A percentile compares a stretch with the other conserved stretches of the same genome.
Conservation (phyloP, 2,329 filamentous ascomycete species). For the Aureobasidium mangrovei region DNA sequence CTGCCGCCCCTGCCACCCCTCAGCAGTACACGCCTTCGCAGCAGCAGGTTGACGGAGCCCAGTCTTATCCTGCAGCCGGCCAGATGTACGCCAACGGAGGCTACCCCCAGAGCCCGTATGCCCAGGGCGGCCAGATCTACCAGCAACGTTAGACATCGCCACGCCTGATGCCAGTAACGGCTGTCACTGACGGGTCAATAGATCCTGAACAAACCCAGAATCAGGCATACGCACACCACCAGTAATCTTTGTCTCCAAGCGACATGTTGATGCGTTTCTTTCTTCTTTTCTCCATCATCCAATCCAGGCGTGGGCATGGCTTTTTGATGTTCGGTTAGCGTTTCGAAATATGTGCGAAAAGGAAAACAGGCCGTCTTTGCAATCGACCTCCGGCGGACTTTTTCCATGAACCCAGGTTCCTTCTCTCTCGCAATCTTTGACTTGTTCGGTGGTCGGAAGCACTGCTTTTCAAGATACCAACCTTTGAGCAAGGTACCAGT, state of each 20-base stretch:
- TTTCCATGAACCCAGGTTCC: background rate
- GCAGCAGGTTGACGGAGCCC: constrained; percentile 41
- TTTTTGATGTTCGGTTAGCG: background rate
- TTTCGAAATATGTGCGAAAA: background rate
- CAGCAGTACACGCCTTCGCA: constrained; percentile 39
- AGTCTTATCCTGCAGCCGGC: constrained; percentile 36
- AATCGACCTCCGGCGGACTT: background rate
- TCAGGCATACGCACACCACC: constrained; percentile 17
- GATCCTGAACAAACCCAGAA: constrained; percentile 17
- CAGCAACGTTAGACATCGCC: constrained; percentile 27
- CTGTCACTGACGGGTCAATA: constrained; percentile 5
- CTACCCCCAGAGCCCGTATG: constrained; percentile 45
- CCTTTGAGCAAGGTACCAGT: background rate
- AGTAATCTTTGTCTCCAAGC: constrained; percentile 12
- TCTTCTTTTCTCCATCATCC: background rate
- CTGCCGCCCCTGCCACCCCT: constrained; percentile 35
- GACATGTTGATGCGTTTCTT: background rate
- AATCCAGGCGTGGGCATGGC: background rate
- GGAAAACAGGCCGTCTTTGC: background rate
- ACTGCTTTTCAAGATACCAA: constrained; percentile 4
- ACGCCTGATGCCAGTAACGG: background rate
- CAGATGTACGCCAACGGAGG: constrained; percentile 35
- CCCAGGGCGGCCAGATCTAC: constrained; percentile 40
- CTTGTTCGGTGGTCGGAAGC: constrained; percentile 6
- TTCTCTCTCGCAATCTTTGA: background rate